Evolutionary conservation across 169 alveolate species (phyloP).

Genomic region (Babesia ovata): DNA sequence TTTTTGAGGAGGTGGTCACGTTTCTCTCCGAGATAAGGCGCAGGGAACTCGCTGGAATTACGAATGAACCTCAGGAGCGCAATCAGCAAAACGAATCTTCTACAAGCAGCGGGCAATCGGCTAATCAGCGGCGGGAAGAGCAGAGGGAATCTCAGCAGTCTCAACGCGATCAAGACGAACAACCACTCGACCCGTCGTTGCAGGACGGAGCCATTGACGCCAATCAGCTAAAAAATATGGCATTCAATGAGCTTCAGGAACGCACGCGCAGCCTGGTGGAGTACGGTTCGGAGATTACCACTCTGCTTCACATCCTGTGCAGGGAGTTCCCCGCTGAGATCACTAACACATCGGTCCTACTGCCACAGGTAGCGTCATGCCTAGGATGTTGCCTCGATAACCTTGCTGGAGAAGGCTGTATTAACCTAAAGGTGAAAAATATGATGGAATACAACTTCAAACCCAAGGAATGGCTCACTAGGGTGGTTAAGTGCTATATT

Average conservation of each 20-base stretch:
- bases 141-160: conserved; percentile 28
- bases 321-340: conserved; percentile 72
- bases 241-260: conserved; percentile 68
- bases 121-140: conserved; percentile 44
- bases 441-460: conserved; percentile 84
- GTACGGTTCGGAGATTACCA: conserved; percentile 75
- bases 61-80: conserved; percentile 29
- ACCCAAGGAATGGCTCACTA: conserved; percentile 81
- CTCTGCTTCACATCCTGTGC: conserved; percentile 74
- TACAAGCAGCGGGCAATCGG: not conserved
- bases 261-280: conserved; percentile 73
- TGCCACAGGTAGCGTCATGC: conserved; percentile 85
- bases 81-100: conserved; percentile 16
- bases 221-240: conserved; percentile 56
- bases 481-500: conserved; percentile 73
- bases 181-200: conserved; percentile 56
- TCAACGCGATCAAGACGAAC: conserved; percentile 11
- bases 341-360: conserved; percentile 72
- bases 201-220: conserved; percentile 69
- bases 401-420: conserved; percentile 86
- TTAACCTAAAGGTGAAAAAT: conserved; percentile 85
- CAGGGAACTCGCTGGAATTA: conserved; percentile 75
- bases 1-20: conserved; percentile 86
- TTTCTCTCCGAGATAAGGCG: conserved; percentile 84
- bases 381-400: conserved; percentile 86